Evolutionary conservation across 495 filamentous ascomycete species (phyloP).

Genomic region (Glonium stellatum): DNA sequence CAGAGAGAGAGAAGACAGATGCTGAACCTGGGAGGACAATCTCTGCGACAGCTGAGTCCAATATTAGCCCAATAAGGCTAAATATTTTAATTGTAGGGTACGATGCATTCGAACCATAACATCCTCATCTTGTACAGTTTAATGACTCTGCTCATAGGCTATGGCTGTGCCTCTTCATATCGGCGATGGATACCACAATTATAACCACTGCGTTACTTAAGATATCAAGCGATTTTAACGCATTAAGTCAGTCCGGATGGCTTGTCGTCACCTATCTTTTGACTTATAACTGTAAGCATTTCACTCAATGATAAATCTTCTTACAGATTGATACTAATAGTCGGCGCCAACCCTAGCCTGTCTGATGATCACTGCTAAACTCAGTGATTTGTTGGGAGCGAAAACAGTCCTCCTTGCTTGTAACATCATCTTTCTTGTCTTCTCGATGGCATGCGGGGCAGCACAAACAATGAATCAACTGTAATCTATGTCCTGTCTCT

Average conservation of each 20-base stretch:
- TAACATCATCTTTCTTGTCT: constrained; percentile 20
- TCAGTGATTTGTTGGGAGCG: constrained; percentile 23
- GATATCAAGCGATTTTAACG: constrained; percentile 22
- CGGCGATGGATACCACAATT: constrained; percentile 24
- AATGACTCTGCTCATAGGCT: constrained; percentile 11
- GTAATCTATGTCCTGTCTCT: constrained; percentile 4
- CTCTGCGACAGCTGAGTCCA: neutral
- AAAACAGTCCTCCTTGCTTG: constrained; percentile 16
- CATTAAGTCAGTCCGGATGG: constrained; percentile 17
- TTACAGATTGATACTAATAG: neutral
- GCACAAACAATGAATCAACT: constrained; percentile 22
- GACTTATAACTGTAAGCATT: constrained; percentile 20
- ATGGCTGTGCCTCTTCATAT: constrained; percentile 26
- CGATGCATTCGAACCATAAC: neutral
- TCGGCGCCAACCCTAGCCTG: constrained; percentile 7
- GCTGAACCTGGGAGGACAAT: neutral
- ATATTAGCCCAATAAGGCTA: constrained; percentile 7
- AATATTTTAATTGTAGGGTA: constrained; percentile 22
- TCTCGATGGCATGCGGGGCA: constrained; percentile 21
- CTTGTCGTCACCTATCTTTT: constrained; percentile 23
- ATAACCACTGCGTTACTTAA: constrained; percentile 22
- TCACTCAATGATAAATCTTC: neutral
- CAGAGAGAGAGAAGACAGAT: neutral
- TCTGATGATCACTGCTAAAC: constrained; percentile 21
- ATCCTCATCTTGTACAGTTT: neutral